Percentiles rank a stretch among this genome's conserved stretches.
These are phyloP conservation scores for Zasmidium cellare DNA, from an alignment of 2,329 filamentous ascomycete genomes.

Conservation along the genomic window DNA sequence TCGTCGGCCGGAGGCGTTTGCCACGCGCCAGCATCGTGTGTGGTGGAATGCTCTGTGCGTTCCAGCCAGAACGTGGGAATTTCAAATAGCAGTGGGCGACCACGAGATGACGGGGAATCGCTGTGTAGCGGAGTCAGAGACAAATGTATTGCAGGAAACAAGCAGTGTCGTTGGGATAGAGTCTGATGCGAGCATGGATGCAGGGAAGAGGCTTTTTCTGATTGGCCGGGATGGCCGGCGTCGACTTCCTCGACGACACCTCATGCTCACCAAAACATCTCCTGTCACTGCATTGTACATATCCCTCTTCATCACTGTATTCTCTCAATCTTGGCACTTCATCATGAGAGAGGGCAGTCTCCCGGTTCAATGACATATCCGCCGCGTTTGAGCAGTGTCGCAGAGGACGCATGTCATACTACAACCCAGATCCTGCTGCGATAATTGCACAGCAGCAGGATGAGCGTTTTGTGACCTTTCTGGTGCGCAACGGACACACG, in stretches of 20 bases:
- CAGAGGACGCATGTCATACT: conserved; percentile 1
- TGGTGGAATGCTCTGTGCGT: background rate
- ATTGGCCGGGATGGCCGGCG: background rate
- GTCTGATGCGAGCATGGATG: background rate
- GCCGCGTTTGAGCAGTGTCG: background rate
- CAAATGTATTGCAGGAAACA: background rate
- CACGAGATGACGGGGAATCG: background rate
- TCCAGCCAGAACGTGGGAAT: background rate
- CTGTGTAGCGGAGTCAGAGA: background rate
- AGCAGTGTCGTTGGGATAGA: background rate
- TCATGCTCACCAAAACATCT: background rate
- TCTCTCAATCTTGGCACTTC: background rate
- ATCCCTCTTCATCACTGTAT: background rate
- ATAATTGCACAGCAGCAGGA: conserved; percentile 9
- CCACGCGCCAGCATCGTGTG: background rate
- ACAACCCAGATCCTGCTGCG: background rate
- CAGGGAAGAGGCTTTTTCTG: background rate
- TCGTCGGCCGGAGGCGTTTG: background rate
- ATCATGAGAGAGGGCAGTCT: background rate
- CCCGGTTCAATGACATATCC: no score
- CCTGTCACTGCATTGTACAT: background rate
- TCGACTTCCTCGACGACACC: background rate
- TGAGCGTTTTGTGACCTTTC: conserved; percentile 24
- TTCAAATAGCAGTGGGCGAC: background rate
- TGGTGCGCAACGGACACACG: conserved; percentile 25